Evolutionary conservation across 768 basidiomycete genomes (phyloP).

Genomic region (Tricholoma hemisulphureum): DNA sequence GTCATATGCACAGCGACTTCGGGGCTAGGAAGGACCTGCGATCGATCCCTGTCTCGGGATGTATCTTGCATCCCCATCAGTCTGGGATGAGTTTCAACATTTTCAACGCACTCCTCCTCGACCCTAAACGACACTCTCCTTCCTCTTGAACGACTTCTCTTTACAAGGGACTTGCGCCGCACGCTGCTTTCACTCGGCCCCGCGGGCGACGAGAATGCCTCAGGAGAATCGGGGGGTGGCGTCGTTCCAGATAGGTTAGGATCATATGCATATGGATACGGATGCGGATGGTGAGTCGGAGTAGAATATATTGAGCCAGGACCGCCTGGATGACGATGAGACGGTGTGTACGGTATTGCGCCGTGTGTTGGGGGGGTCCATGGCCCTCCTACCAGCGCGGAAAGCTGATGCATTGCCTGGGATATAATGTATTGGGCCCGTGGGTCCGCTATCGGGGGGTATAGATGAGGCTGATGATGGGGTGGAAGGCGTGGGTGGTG

Average conservation of each 20-base stretch:
- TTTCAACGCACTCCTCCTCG: constrained; percentile 21
- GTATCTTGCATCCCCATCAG: background rate
- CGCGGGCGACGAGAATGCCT: constrained; percentile 36
- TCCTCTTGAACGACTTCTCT: constrained; percentile 52
- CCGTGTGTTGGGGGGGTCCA: constrained; percentile 26
- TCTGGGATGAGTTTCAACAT: constrained; percentile 4
- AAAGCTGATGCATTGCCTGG: constrained; percentile 45
- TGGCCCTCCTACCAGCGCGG: constrained; percentile 22
- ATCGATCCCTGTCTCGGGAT: background rate
- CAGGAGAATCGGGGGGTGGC: constrained; percentile 53
- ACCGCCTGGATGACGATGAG: constrained; percentile 24
- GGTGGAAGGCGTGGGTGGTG: constrained; percentile 15
- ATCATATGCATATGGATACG: constrained; percentile 40
- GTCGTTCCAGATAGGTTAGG: constrained; percentile 46
- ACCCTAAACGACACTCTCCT: constrained; percentile 58
- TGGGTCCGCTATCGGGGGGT: constrained; percentile 37
- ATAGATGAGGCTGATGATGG: constrained; percentile 22
- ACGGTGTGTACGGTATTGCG: constrained; percentile 28
- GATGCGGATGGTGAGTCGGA: constrained; percentile 37
- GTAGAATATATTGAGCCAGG: constrained; percentile 31
- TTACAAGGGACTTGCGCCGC: constrained; percentile 38
- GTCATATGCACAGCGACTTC: background rate
- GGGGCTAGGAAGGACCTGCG: background rate
- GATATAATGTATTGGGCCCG: constrained; percentile 42
- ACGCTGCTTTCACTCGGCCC: constrained; percentile 22